Percentiles rank a stretch among this genome's conserved stretches.
Evolutionary conservation across 2,329 filamentous ascomycete species (phyloP).

Genomic region (Magnaporthiopsis poae): DNA sequence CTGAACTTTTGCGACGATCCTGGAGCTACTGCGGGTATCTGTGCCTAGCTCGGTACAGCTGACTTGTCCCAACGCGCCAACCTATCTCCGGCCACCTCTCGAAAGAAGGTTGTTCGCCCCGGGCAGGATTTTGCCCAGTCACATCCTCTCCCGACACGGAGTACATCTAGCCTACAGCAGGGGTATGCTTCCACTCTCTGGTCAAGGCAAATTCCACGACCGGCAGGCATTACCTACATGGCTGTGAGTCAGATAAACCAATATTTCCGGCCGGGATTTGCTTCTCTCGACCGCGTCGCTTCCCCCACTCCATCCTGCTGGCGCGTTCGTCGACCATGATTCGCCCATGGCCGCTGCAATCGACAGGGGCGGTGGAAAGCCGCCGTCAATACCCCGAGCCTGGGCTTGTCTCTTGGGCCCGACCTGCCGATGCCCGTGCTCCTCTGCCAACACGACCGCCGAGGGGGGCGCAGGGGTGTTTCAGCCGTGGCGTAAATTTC

Average conservation of each 20-base stretch:
- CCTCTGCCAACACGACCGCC: neutral
- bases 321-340: neutral
- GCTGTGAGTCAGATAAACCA: slow-evolving; percentile 6
- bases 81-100: too few species aligned
- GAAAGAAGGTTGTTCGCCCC: neutral
- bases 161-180: neutral
- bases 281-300: neutral
- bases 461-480: slow-evolving; percentile 9
- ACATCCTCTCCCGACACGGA: neutral
- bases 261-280: neutral
- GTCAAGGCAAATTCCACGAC: neutral
- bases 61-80: too few species aligned
- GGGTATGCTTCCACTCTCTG: neutral
- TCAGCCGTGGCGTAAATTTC: slow-evolving; percentile 28
- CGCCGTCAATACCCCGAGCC: neutral
- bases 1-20: neutral
- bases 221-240: neutral
- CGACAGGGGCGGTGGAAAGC: slow-evolving; percentile 2
- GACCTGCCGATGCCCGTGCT: neutral
- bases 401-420: neutral
- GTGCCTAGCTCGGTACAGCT: too few species aligned
- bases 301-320: slow-evolving; percentile 2
- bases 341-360: neutral
- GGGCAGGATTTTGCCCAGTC: neutral
- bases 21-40: too few species aligned